Base-by-base conservation (phyloP, 768 basidiomycete genomes). In the Lentinula aciculospora region DNA sequence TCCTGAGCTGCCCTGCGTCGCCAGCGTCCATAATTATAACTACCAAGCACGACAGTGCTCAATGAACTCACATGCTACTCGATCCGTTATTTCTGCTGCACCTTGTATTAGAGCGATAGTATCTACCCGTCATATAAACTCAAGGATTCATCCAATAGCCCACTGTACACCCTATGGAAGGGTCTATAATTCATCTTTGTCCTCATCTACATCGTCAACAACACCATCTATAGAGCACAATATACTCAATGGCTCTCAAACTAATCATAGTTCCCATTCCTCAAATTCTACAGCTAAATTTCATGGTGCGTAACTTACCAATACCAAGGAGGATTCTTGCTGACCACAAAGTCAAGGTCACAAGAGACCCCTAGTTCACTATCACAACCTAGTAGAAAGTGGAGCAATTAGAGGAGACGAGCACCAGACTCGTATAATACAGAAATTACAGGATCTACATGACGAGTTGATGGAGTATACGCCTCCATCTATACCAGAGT, bases 361-460 rank as follows among this genome's bases (percentile, higher is more conserved):
- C 47, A 60, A 69, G n/a, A 73, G 76, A 23, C 80, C 79, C 12
- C 61, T 80, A 53, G 60, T 63, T 28, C 77, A 76, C 66, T 83
- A 83, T 67, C 71, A 73, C 60, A 70, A 71, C 58, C 72, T 82
- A 40, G 67, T 81, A 58, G 69, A 74, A 29, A 66, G 70, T 23
- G 79, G 79, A 27, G 69, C 78, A 3, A 73, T 99, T 53, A 79
- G 81, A 23, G 79, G 86, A 48, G 96, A 99, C 66, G 79, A 81
- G 17, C 85, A 93, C 73, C 96, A 99, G 70, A 84, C 84, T 27
- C 79, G 81, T 29, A 95, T 98, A 63, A 85, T 98, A 51, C 74
- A 83, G 70, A 84, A 86, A 62, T 78, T 99, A 17, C 89, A 98
- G 72, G 72, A 79, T 55, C 76, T 98, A 58, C 86, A 97, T 70